Evolutionary conservation across 352 stramenopile species (phyloP).

Genomic region (Pythium coloratum): DNA sequence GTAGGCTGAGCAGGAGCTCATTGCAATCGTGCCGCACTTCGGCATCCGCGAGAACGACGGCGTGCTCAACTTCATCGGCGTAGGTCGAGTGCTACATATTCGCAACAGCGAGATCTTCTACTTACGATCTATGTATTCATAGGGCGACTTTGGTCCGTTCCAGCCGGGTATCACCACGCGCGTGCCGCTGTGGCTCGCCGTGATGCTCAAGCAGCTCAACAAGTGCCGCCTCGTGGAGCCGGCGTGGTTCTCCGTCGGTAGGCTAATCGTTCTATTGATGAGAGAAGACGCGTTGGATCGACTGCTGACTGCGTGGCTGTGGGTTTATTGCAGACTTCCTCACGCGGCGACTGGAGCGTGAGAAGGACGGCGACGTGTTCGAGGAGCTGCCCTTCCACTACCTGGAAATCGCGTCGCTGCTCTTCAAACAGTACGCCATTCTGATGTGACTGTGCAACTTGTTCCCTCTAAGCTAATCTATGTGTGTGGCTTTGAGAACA

Average conservation of each 20-base stretch:
- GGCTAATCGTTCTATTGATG: neutral
- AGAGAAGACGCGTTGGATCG: neutral
- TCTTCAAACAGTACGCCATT: slow-evolving; percentile 78
- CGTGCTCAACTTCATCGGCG: slow-evolving; percentile 81
- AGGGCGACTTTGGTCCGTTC: slow-evolving; percentile 88
- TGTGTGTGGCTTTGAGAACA: slow-evolving; percentile 17
- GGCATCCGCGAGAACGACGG: slow-evolving; percentile 73
- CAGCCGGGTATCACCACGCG: slow-evolving; percentile 80
- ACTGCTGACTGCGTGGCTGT: slow-evolving; percentile 2
- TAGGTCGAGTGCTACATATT: slow-evolving; percentile 20
- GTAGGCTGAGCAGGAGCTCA: slow-evolving; percentile 86
- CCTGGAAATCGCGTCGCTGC: slow-evolving; percentile 76
- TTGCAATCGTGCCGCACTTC: slow-evolving; percentile 86
- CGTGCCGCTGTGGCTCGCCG: slow-evolving; percentile 87
- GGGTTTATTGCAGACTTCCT: slow-evolving; percentile 52
- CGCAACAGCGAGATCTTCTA: neutral
- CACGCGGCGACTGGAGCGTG: slow-evolving; percentile 53
- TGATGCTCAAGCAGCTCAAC: slow-evolving; percentile 88
- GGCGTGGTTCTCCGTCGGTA: slow-evolving; percentile 81
- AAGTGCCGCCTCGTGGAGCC: slow-evolving; percentile 85
- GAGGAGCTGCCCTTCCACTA: slow-evolving; percentile 88
- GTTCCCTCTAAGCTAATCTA: no score
- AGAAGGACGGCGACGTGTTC: slow-evolving; percentile 75
- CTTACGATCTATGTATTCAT: slow-evolving; percentile 1
- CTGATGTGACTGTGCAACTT: neutral